Base-by-base conservation (phyloP, 306 rosid genomes). In the Citrullus mucosospermus region DNA sequence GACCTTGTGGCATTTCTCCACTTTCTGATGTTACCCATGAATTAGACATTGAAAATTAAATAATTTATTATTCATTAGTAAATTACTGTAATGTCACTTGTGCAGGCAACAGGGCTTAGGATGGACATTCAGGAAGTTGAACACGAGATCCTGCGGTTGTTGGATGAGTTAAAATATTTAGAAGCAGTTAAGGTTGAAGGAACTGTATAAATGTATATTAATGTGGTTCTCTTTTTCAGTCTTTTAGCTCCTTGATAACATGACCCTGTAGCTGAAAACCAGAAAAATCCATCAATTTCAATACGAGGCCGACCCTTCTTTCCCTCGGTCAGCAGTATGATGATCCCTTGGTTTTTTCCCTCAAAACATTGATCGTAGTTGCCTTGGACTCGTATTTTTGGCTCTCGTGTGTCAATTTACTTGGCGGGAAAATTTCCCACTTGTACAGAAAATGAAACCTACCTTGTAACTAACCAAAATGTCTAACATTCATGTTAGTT, bases 51-150 rank as follows among this genome's bases (percentile, higher is more conserved):
- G 9, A 15, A n/a, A 41, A 41, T 22, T n/a, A 53, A 48, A 44
- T 0, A 14, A 13, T 11, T 8, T 75, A 30, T 54, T 36, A 22
- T 22, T 70, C n/a, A 22, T 46, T 25, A 2, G 38, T 2, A 2
- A 46, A 22, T 44, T 20, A 4, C 48, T 44, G 32, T 20, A 48
- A 22, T 15, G 36, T n/a, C 77, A 78, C 57, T 78, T 75, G 53
- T 82, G 67, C 93, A 95, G 99, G 97, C 76, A 79, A 81, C 78
- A 2, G 55, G 2, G 43, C 91, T 95, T 77, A 83, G 81, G 85
- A 88, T 68, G 79, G 75, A 86, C 81, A 82, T 87, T 72, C 75
- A 70, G 81, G 88, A 78, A 82, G 85, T 87, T 16, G 50, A 74
- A 22, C 68, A 5, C 2, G 82, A 87, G 77, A 83, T 88, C 70